Evolutionary conservation across 108 stramenopile species (phyloP), one percentile per base, ranked within the genome.

Genomic region (Nitzschia palea): DNA sequence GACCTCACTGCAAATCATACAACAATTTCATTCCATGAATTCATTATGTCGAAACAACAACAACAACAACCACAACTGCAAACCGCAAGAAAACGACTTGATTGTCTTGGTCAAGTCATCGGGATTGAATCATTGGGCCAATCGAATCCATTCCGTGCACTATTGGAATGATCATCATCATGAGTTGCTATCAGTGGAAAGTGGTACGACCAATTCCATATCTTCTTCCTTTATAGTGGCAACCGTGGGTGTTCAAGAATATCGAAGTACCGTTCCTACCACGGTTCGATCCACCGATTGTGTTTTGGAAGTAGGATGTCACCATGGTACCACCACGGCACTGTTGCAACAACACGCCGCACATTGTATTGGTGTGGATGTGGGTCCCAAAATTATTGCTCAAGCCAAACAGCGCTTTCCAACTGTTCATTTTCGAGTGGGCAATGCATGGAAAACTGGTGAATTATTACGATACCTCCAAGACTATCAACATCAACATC

Each of bases 211-310:
- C 14, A 18, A 31, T 34, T 8, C 15, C 8, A 52, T 52, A 8
- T 6, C 43, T 12, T 25, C 61, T 8, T 52, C 60, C 14, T 53
- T 54, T 32, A 40, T 77, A 42, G 51, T 80, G n/a, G 79, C 65
- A 2, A 67, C 82, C 15, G 77, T 78, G 14, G 83, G 83, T 32
- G 83, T 84, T 4, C 48, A 76, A 30, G 76, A 84, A 48, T 84
- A 84, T 54, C 73, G 83, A 26, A 31, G 44, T 30, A 78, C 77
- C 30, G 81, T 80, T 14, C 63, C 62, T n/a, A 45, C 27, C 9
- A 61, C 44, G 1, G 77, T 81, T 15, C 55, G 34, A 20, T 12
- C 43, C 4, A 73, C 71, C 30, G 76, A 81, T 42, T 63, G 55
- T 23, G 72, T 68, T 0, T 22, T 75, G 29, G 83, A 84, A 63